A percentile compares a stretch with the other conserved stretches of the same genome.
phyloP scores from a whole-genome alignment of 139 green algal species.

The Deuterostichococcus epilithicus region DNA sequence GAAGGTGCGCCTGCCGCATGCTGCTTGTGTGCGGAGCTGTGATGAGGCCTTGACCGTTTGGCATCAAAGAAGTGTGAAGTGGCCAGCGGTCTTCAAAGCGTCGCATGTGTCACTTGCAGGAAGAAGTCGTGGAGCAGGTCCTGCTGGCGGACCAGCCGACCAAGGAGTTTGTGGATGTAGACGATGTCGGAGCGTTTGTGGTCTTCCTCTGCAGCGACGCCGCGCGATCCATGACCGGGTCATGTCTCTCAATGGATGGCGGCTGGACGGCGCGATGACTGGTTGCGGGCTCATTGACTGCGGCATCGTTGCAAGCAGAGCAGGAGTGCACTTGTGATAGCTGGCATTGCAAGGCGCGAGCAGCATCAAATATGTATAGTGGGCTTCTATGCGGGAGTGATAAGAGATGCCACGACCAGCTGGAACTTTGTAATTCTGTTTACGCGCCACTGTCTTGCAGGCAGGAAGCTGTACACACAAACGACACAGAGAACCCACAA shows the following conservation, averaged over 20 bases:
- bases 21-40: background rate
- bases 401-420: too few relatives aligned
- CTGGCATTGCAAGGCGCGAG: too few relatives aligned
- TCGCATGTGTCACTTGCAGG: constrained; percentile 17
- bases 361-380: too few relatives aligned
- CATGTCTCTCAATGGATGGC: constrained; percentile 78
- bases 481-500: too few relatives aligned
- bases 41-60: background rate
- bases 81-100: background rate
- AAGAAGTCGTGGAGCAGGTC: constrained; percentile 71
- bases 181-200: constrained; percentile 68
- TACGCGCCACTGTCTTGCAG: too few relatives aligned
- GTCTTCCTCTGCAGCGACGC: constrained; percentile 75
- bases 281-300: too few relatives aligned
- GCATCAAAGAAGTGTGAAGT: background rate
- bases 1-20: constrained; percentile 13
- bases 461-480: too few relatives aligned
- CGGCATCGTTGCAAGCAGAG: too few relatives aligned
- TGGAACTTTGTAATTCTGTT: too few relatives aligned
- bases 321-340: too few relatives aligned
- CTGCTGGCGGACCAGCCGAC: constrained; percentile 86
- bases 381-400: too few relatives aligned
- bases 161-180: constrained; percentile 75
- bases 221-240: constrained; percentile 67
- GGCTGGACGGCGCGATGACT: constrained; percentile 52